Percentiles rank a stretch among this genome's conserved stretches.
These are phyloP conservation scores for Aspergillus costaricaensis DNA, from an alignment of 2,329 filamentous ascomycete species.

Conservation along the genomic window DNA sequence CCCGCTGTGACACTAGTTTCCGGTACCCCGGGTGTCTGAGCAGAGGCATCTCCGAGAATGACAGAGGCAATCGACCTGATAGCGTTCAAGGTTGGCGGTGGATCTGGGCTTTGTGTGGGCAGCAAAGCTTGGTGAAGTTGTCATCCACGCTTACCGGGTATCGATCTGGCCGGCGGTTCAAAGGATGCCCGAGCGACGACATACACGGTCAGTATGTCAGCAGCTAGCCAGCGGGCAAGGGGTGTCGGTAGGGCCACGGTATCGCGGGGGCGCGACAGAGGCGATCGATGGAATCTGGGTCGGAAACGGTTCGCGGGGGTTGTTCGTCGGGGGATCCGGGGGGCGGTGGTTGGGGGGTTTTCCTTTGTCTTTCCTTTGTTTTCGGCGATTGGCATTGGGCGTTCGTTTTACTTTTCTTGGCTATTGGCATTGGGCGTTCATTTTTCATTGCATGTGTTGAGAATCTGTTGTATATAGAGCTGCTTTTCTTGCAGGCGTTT, in stretches of 20 bases:
- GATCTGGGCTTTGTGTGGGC: not conserved
- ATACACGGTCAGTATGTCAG: not conserved
- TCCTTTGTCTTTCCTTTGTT: not conserved
- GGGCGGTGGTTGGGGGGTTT: not conserved
- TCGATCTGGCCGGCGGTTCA: not conserved
- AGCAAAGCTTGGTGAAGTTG: not conserved
- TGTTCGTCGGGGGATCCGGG: not conserved
- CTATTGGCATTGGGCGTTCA: too few species aligned
- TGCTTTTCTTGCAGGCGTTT: too few species aligned
- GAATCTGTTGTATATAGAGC: too few species aligned
- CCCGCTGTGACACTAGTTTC: not conserved
- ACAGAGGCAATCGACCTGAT: not conserved
- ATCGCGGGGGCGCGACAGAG: not conserved
- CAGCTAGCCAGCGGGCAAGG: not conserved
- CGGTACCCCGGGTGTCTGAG: not conserved
- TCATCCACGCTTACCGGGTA: not conserved
- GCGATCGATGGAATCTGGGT: not conserved
- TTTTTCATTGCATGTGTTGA: too few species aligned
- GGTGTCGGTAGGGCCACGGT: not conserved
- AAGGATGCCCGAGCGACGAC: not conserved
- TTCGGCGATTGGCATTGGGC: not conserved
- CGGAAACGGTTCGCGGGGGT: not conserved
- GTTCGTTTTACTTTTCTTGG: too few species aligned
- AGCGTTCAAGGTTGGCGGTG: not conserved
- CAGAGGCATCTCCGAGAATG: not conserved